Percentiles rank a stretch among this genome's conserved stretches.
Conservation (phyloP, 441 rosid species). For the Theobroma grandiflorum region DNA sequence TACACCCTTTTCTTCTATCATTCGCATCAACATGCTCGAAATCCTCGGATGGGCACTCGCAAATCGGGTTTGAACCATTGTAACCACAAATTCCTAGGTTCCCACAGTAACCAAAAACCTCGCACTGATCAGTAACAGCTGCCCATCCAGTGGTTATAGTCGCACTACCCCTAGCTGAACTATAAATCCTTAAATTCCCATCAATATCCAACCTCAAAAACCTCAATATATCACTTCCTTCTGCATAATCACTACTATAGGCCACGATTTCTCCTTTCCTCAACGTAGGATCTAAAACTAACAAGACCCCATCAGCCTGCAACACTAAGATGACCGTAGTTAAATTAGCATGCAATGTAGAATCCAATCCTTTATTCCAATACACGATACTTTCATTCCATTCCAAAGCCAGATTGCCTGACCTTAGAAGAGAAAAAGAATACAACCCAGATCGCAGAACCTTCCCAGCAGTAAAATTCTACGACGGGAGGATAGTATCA, state of each 20-base stretch:
- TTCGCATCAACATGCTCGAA: constrained; percentile 55
- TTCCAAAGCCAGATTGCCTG: constrained; percentile 51
- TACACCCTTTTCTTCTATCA: constrained; percentile 61
- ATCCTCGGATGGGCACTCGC: constrained; percentile 66
- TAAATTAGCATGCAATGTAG: constrained; percentile 45
- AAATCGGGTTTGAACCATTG: constrained; percentile 48
- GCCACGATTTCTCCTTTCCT: constrained; percentile 35
- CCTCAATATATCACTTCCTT: constrained; percentile 54
- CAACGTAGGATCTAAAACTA: constrained; percentile 42
- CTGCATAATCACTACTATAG: constrained; percentile 64
- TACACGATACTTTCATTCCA: constrained; percentile 57
- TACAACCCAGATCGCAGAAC: constrained; percentile 52
- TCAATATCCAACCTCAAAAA: constrained; percentile 60
- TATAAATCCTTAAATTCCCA: constrained; percentile 69
- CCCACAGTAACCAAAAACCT: constrained; percentile 71
- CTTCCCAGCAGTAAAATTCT: constrained; percentile 46
- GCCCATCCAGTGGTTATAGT: constrained; percentile 47
- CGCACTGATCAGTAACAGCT: constrained; percentile 66
- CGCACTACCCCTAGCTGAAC: constrained; percentile 43
- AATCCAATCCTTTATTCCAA: constrained; percentile 55
- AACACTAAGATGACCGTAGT: constrained; percentile 48
- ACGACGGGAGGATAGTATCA: constrained; percentile 58
- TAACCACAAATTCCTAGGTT: constrained; percentile 65
- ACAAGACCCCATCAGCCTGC: constrained; percentile 51
- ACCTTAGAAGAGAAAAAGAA: constrained; percentile 44